Base-by-base conservation (phyloP, 2,329 filamentous ascomycete species). In the Byssochlamys sp. region DNA sequence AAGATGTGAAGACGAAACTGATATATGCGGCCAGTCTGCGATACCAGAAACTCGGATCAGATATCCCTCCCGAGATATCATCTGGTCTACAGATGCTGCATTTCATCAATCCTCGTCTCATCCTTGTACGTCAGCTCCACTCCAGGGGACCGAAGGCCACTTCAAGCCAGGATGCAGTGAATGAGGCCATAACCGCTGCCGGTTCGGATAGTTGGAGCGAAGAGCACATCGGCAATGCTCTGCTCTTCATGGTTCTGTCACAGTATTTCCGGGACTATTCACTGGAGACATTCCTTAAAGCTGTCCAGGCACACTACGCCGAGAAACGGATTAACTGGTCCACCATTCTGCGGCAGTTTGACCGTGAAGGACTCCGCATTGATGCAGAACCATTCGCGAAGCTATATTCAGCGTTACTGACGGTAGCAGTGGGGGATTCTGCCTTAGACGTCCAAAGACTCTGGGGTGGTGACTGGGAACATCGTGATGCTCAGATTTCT, bases 391-490 rank as follows among this genome's bases (percentile, higher is more conserved):
- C 96, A 63, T 96, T 99, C 63, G 75, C 94, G 48, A 82, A 82
- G 11, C 78, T 99, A 2, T 96, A 94, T 75, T 83, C 88, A 57
- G 88, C 89, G 3, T 77, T 99, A 28, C 76, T 91, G 14, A 85
- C 87, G 0, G 78, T 94, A 56, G 89, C 91, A 2, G 72, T 76
- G 31, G 80, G 82, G 9, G 77, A 83, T 53, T 76, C 81, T 14
- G 77, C 78, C 27, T 85, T 97, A 65, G 90, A 96, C 69, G 87
- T 99, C 51, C 91, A 96, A 70, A 82, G 81, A 45, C 78, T 99
- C 25, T 97, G 94, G 91, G 91, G 91, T 58, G 91, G 91, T 6
- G 66, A 84, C 60, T 99, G 95, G 92, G 84, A 87, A 61, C 84
- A 95, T 63, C 83, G 88, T 12, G 86, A 95, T 61, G 90, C 94